These are phyloP conservation scores for Gossypium ekmanianum DNA, from an alignment of 345 rosid species.

Conservation along the genomic window DNA sequence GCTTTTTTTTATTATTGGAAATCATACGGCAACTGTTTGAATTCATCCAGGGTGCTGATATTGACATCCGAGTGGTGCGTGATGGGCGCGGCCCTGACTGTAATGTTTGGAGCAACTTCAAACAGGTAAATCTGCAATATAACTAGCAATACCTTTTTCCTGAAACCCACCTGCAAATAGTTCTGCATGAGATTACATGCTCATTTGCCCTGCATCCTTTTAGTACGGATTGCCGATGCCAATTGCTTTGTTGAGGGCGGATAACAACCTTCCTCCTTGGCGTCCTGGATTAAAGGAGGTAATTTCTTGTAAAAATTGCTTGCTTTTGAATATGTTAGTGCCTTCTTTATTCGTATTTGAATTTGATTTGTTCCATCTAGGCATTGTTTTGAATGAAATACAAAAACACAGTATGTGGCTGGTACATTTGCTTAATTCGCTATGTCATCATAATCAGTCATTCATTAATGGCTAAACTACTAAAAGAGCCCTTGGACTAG, in stretches of 20 bases:
- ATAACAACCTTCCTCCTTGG: constrained; percentile 97
- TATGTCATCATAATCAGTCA: not conserved
- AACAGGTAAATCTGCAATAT: constrained; percentile 59
- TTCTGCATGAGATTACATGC: constrained; percentile 9
- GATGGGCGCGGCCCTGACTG: constrained; percentile 93
- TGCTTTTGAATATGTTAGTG: not conserved
- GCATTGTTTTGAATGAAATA: not conserved
- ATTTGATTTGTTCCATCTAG: not conserved
- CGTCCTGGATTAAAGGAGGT: constrained; percentile 84
- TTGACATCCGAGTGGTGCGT: constrained; percentile 90
- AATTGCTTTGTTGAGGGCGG: constrained; percentile 76
- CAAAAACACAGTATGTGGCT: not conserved
- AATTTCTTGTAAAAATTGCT: constrained; percentile 14
- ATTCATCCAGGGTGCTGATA: constrained; percentile 82
- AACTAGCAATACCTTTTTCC: not conserved
- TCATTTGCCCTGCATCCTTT: constrained; percentile 26
- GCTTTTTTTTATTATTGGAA: not conserved
- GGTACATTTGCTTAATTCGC: not conserved
- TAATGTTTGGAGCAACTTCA: constrained; percentile 98
- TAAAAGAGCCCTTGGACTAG: no score
- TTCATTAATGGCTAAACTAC: not conserved
- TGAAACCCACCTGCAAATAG: not conserved
- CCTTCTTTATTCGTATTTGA: not conserved
- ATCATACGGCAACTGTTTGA: not conserved
- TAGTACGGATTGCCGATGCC: constrained; percentile 87